Evolutionary conservation across 208 protist species (phyloP).

Genomic region (Tritrichomonas musculus): DNA sequence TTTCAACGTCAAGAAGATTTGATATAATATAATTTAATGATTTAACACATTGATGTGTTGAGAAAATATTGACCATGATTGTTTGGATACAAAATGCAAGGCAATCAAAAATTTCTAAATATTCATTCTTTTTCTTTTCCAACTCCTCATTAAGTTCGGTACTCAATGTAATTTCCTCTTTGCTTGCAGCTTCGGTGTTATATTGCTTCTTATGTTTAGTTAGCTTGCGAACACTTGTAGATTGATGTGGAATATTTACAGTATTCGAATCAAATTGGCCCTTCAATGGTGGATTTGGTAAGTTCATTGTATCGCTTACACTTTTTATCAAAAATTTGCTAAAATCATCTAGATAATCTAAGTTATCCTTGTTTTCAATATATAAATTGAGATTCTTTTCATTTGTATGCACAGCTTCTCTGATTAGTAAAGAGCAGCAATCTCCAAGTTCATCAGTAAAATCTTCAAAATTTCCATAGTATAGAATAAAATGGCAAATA

Average conservation of each 20-base stretch:
- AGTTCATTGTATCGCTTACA: neutral
- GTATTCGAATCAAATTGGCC: too few species aligned
- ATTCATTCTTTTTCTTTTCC: neutral
- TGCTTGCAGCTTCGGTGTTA: neutral
- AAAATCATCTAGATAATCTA: neutral
- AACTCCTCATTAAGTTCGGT: too few species aligned
- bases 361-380: neutral
- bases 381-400: neutral
- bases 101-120: neutral
- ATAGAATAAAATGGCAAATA: neutral
- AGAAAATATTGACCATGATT: neutral
- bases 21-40: neutral
- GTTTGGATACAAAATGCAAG: neutral
- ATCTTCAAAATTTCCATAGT: neutral
- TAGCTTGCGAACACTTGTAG: neutral
- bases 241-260: neutral
- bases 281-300: too few species aligned
- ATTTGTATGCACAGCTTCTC: neutral
- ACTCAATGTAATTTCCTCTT: neutral
- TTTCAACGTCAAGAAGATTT: neutral
- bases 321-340: too few species aligned
- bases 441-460: neutral
- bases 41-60: neutral
- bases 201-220: neutral
- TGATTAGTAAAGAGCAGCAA: neutral